These are phyloP conservation scores for Withania somnifera DNA, from an alignment of 305 asterid species.

Conservation along the genomic window DNA sequence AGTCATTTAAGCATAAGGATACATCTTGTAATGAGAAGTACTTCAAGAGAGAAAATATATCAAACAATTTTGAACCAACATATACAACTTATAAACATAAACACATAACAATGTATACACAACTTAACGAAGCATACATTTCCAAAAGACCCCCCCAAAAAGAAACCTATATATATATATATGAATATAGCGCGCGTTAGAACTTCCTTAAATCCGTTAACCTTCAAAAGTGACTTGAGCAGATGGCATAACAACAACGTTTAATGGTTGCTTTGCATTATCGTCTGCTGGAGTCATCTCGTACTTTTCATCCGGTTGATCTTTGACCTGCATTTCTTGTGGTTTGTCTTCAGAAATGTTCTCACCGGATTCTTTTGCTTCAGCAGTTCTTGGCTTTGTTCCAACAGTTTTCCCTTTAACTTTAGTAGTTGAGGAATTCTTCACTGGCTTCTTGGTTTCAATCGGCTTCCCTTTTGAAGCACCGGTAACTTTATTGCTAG, in stretches of 20 bases:
- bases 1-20: not conserved
- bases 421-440: conserved; percentile 16
- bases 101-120: conserved; percentile 2
- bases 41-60: not conserved
- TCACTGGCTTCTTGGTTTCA: conserved; percentile 10
- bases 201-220: conserved; percentile 9
- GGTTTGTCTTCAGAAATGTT: not conserved
- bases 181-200: not conserved
- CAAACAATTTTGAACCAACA: not conserved
- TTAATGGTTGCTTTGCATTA: conserved; percentile 5
- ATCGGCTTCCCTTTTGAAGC: not conserved
- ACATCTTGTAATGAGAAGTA: not conserved
- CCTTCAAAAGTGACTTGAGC: conserved; percentile 31
- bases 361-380: conserved; percentile 7
- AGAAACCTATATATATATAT: not conserved
- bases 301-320: not conserved
- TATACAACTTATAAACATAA: conserved; percentile 1
- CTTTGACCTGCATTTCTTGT: conserved; percentile 3
- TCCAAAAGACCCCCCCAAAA: not conserved
- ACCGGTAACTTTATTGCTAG: conserved; percentile 12
- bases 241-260: conserved; percentile 10
- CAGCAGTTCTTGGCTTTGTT: conserved; percentile 11
- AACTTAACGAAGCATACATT: not conserved
- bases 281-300: conserved; percentile 5
- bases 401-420: conserved; percentile 1